These are phyloP conservation scores for Pelargonium fulgidum DNA, from an alignment of 441 rosid genomes.

Conservation along the genomic window DNA sequence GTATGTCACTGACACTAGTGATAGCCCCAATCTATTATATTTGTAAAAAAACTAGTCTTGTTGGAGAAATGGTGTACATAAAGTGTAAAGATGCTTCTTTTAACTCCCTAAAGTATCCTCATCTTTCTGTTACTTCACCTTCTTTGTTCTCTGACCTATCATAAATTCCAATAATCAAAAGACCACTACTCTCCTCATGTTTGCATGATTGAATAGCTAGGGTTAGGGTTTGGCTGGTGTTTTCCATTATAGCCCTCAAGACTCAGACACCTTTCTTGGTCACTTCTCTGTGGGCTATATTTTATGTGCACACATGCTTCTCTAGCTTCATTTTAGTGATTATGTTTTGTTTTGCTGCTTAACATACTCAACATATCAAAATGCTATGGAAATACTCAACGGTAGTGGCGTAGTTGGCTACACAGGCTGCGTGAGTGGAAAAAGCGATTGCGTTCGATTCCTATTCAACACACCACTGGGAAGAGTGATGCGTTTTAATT, in stretches of 20 bases:
- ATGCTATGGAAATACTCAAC: too few relatives aligned
- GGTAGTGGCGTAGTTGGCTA: too few relatives aligned
- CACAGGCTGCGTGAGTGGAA: too few relatives aligned
- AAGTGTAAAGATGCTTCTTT: constrained; percentile 7
- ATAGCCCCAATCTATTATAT: neutral
- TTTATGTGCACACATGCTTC: neutral
- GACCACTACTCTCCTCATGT: neutral
- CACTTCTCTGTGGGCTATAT: neutral
- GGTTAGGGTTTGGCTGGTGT: neutral
- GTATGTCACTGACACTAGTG: neutral
- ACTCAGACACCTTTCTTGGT: neutral
- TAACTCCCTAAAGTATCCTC: neutral
- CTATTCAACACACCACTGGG: too few relatives aligned
- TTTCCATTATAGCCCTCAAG: neutral
- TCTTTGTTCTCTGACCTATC: neutral
- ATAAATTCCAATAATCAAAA: neutral
- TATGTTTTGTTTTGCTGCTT: neutral
- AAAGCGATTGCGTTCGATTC: too few relatives aligned
- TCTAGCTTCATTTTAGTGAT: neutral
- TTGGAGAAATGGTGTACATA: constrained; percentile 1
- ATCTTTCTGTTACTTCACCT: neutral
- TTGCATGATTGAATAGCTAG: neutral
- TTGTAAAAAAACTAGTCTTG: neutral
- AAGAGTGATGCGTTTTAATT: too few relatives aligned
- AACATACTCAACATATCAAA: too few relatives aligned